These are phyloP conservation scores for Zygosaccharomyces sapae DNA, from an alignment of 1,139 yeast species.

Conservation along the genomic window DNA sequence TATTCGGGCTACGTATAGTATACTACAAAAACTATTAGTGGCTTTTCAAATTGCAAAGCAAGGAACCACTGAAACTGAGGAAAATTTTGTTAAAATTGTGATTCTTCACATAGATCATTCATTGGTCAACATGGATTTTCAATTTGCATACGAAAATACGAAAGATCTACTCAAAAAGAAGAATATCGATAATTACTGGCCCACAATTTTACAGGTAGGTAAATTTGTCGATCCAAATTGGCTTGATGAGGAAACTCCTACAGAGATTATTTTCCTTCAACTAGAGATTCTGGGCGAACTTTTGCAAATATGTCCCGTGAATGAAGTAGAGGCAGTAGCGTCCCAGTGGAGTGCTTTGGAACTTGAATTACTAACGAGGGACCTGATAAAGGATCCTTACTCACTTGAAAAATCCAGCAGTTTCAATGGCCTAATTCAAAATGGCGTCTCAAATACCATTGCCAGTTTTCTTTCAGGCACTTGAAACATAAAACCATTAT, in stretches of 20 bases:
- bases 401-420: constrained; percentile 17
- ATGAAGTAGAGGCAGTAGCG: constrained; percentile 39
- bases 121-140: constrained; percentile 50
- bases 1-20: constrained; percentile 42
- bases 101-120: constrained; percentile 58
- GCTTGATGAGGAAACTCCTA: constrained; percentile 39
- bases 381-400: constrained; percentile 27
- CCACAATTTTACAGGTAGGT: constrained; percentile 58
- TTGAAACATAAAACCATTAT: not conserved
- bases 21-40: constrained; percentile 42
- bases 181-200: constrained; percentile 41
- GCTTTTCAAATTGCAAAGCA: constrained; percentile 32
- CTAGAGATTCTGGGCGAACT: constrained; percentile 48
- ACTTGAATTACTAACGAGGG: constrained; percentile 34
- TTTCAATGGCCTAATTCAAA: constrained; percentile 2
- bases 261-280: constrained; percentile 42
- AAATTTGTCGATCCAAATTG: constrained; percentile 44
- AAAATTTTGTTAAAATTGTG: constrained; percentile 37
- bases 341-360: constrained; percentile 45
- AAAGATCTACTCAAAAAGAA: constrained; percentile 40
- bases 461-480: constrained; percentile 11
- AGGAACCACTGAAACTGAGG: constrained; percentile 6
- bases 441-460: constrained; percentile 7
- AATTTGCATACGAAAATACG: constrained; percentile 46
- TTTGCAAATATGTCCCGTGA: constrained; percentile 42